Percentiles rank a stretch among this genome's conserved stretches.
These are phyloP conservation scores for Falciphora oryzae DNA, from an alignment of 2,329 filamentous ascomycete species.

Conservation along the genomic window DNA sequence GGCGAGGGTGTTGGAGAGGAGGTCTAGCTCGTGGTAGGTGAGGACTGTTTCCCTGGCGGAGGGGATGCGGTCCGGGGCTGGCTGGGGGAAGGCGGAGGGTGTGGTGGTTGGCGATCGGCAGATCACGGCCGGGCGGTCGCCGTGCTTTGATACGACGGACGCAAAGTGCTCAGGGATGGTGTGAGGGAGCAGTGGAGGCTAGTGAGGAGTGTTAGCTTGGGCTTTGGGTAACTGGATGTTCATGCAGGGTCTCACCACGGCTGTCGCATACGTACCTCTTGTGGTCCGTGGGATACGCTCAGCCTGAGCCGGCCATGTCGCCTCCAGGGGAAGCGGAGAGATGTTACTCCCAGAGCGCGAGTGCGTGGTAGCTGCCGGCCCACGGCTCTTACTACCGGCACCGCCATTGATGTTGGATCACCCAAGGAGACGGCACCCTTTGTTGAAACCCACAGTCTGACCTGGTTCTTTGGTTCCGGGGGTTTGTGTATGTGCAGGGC, in stretches of 20 bases:
- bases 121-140: constrained; percentile 57
- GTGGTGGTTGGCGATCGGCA: constrained; percentile 36
- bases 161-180: constrained; percentile 72
- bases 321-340: background rate
- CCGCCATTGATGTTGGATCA: background rate
- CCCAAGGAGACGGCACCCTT: too few species aligned
- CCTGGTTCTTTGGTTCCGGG: background rate
- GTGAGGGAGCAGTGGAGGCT: constrained; percentile 61
- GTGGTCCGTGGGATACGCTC: constrained; percentile 3
- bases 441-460: background rate
- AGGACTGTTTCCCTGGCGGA: constrained; percentile 56
- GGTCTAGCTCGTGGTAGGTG: constrained; percentile 71
- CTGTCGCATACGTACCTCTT: background rate
- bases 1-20: constrained; percentile 69
- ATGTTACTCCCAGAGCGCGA: background rate
- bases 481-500: background rate
- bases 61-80: constrained; percentile 43
- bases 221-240: constrained; percentile 2
- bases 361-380: too few species aligned
- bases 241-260: constrained; percentile 2
- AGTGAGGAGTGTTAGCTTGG: constrained; percentile 6
- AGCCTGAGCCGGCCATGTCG: background rate
- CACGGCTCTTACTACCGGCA: background rate
- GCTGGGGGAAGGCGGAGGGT: constrained; percentile 15
- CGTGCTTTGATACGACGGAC: constrained; percentile 55